Conservation (phyloP, 768 basidiomycete genomes). For the Boletus speciosus region DNA sequence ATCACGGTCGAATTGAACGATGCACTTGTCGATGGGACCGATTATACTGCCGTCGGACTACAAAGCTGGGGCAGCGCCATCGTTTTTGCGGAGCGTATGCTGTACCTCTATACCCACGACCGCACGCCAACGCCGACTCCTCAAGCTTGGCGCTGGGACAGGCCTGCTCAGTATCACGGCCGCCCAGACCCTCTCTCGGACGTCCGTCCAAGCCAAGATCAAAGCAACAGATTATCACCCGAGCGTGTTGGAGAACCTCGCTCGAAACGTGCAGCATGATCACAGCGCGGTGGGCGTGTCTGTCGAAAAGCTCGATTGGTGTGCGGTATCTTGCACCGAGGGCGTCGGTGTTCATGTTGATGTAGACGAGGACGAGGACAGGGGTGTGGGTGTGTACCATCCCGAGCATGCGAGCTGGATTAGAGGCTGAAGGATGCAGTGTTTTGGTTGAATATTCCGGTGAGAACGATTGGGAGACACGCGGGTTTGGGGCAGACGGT, state of each 20-base stretch:
- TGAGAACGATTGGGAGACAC: slow-evolving; percentile 62
- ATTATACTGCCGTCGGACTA: slow-evolving; percentile 77
- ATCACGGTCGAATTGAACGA: slow-evolving; percentile 64
- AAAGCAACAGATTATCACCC: slow-evolving; percentile 79
- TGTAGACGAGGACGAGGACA: not conserved
- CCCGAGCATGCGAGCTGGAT: slow-evolving; percentile 69
- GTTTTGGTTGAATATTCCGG: slow-evolving; percentile 73
- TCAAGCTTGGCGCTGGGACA: slow-evolving; percentile 86
- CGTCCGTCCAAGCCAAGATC: slow-evolving; percentile 30
- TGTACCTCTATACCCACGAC: not conserved
- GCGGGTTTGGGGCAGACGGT: slow-evolving; percentile 57
- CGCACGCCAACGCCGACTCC: slow-evolving; percentile 37
- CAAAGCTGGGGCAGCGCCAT: slow-evolving; percentile 85
- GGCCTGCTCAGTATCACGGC: slow-evolving; percentile 74
- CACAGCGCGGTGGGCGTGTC: slow-evolving; percentile 34
- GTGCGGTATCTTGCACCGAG: slow-evolving; percentile 34
- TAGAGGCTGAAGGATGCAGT: slow-evolving; percentile 48
- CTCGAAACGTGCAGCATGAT: slow-evolving; percentile 56
- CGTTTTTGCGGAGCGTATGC: slow-evolving; percentile 59
- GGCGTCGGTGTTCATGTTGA: slow-evolving; percentile 4
- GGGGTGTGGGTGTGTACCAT: slow-evolving; percentile 43
- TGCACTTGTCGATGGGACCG: slow-evolving; percentile 55
- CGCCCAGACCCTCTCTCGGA: slow-evolving; percentile 43
- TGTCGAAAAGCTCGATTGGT: slow-evolving; percentile 66
- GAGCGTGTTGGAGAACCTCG: slow-evolving; percentile 67